These are phyloP conservation scores for Xylaria scruposa DNA, from an alignment of 495 filamentous ascomycete genomes.

Conservation along the genomic window DNA sequence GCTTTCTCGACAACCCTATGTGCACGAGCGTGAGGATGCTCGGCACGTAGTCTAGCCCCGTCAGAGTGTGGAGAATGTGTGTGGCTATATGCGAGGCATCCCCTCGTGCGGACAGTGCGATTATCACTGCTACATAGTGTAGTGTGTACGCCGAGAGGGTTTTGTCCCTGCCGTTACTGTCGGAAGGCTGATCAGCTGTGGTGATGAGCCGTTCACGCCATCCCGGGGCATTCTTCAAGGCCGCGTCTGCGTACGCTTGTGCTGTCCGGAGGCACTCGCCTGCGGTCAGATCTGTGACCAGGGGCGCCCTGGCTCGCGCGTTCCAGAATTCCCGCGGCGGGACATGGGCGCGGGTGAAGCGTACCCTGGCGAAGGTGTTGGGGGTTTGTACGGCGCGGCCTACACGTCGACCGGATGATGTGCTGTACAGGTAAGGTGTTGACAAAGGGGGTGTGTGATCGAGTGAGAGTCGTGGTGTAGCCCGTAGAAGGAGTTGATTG, in stretches of 20 bases:
- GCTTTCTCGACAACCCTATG: slow-evolving; percentile 3
- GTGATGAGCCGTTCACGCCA: slow-evolving; percentile 9
- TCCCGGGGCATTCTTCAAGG: slow-evolving; percentile 23
- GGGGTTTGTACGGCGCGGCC: not conserved
- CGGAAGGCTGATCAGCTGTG: slow-evolving; percentile 20
- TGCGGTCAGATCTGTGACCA: slow-evolving; percentile 33
- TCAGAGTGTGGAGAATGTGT: slow-evolving; percentile 33
- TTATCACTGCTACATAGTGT: slow-evolving; percentile 26
- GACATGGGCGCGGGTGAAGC: slow-evolving; percentile 36
- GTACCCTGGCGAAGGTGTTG: slow-evolving; percentile 12
- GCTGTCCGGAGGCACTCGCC: slow-evolving; percentile 32
- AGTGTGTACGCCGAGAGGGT: slow-evolving; percentile 26
- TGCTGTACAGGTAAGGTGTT: not conserved
- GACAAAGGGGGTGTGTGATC: not conserved
- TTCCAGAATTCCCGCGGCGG: slow-evolving; percentile 40
- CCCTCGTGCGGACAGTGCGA: not conserved
- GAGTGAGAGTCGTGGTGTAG: not conserved
- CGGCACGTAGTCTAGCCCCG: slow-evolving; percentile 29
- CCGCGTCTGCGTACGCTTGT: slow-evolving; percentile 35
- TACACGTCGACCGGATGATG: not conserved
- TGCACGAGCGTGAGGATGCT: slow-evolving; percentile 24
- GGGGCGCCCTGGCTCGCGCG: not conserved
- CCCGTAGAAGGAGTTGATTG: not conserved
- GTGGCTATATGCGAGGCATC: not conserved
- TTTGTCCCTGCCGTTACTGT: not conserved